Base-by-base conservation (phyloP, 169 alveolate species). In the Eimeria maxima region DNA sequence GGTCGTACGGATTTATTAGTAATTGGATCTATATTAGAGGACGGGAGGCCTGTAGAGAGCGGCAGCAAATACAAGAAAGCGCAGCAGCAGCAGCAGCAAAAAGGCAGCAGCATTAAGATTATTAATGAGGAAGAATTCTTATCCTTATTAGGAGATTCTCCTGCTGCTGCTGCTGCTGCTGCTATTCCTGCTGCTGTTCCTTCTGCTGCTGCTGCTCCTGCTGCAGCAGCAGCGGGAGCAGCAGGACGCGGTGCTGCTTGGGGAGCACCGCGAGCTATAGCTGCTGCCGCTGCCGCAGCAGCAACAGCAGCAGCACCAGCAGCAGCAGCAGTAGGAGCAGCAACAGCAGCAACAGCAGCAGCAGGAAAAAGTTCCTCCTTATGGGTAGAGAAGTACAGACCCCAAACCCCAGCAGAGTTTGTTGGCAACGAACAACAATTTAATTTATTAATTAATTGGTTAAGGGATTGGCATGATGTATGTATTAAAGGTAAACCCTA, bases 301-400 rank as follows among this genome's bases (percentile, higher is more conserved):
- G 60, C 60, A 53, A 13, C 60, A 6, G 18, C 60, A 53, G 60
- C 60, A 53, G 60, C 60, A 53, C 18, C 60, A 53, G 60, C 60
- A 53, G 60, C 60, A 53, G 60, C 60, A 53, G 18, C 6, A 53
- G 60, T 13, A 53, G 60, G 18, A 53, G 45, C 83, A 29, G 57
- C 95, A 57, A 74, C 93, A 76, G 93, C 90, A 67, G 78, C 91
- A 57, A 27, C 57, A 24, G 65, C 55, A 67, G 87, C 50, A 29
- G 81, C 29, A 44, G 95, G 24, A 38, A 45, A 38, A 33, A 2
- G 78, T 6, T 38, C 47, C 7, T 33, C 96, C 20, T 96, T 99
- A 76, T 99, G 99, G 99, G 98, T 99, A 16, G 99, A 98, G 63
- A 98, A 98, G 97, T 99, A 99, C 96, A 97, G 98, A 45, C 99